Conservation (phyloP, 148 eudicot species). For the Spergularia marina region DNA sequence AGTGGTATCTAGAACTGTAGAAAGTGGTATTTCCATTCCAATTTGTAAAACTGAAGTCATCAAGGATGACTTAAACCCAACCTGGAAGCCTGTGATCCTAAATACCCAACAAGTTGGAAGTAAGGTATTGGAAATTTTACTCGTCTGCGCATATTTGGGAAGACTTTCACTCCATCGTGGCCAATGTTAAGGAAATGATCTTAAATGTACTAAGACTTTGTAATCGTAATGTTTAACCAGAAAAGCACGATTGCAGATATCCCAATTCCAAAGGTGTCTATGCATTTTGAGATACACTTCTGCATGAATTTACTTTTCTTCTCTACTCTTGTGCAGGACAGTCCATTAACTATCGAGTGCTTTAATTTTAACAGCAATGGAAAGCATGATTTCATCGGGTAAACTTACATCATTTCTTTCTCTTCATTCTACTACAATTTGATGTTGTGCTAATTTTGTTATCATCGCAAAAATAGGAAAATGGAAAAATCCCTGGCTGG, state of each 20-base stretch:
- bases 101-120: slow-evolving; percentile 77
- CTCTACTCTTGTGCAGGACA: slow-evolving; percentile 65
- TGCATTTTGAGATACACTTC: slow-evolving; percentile 4
- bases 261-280: not conserved
- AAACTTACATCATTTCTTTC: slow-evolving; percentile 21
- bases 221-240: not conserved
- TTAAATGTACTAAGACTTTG: not conserved
- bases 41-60: slow-evolving; percentile 90
- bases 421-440: slow-evolving; percentile 3
- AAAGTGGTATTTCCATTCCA: slow-evolving; percentile 65
- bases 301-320: slow-evolving; percentile 13
- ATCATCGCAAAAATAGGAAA: slow-evolving; percentile 47
- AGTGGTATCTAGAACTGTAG: slow-evolving; percentile 69
- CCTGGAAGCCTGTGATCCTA: slow-evolving; percentile 72
- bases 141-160: not conserved
- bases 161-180: not conserved
- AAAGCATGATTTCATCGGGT: slow-evolving; percentile 91
- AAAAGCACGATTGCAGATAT: not conserved
- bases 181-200: not conserved
- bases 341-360: slow-evolving; percentile 78
- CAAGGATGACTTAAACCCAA: slow-evolving; percentile 75
- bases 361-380: slow-evolving; percentile 88
- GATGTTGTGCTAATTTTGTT: slow-evolving; percentile 25
- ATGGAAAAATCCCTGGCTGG: slow-evolving; percentile 67
- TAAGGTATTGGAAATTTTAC: slow-evolving; percentile 52